Percentiles rank a stretch among this genome's conserved stretches.
Conservation (phyloP, 2,329 filamentous ascomycete genomes). For the Plectosphaerella plurivora region DNA sequence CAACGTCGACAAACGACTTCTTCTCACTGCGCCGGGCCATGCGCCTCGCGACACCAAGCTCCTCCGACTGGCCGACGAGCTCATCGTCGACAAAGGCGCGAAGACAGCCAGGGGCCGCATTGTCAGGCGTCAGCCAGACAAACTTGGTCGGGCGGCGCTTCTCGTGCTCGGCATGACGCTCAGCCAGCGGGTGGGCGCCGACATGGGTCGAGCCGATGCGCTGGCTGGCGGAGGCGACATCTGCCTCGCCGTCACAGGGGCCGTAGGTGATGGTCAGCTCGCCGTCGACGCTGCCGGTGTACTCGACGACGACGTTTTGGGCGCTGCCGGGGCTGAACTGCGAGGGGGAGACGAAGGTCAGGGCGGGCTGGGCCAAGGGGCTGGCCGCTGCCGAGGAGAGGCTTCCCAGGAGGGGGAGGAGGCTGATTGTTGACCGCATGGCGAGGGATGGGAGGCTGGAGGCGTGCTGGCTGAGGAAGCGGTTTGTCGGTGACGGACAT, state of each 20-base stretch:
- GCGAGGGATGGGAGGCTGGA: conserved; percentile 1
- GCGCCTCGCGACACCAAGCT: conserved; percentile 10
- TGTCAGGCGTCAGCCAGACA: conserved; percentile 13
- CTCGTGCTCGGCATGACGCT: conserved; percentile 13
- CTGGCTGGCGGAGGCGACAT: conserved; percentile 7
- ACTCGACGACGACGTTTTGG: conserved; percentile 16
- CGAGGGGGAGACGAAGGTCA: conserved; percentile 4
- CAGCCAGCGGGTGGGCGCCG: conserved; percentile 13
- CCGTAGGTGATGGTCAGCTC: conserved; percentile 14
- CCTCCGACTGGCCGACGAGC: conserved; percentile 14
- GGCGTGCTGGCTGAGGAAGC: not conserved
- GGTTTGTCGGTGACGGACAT: too few relatives aligned
- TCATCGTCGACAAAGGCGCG: conserved; percentile 14
- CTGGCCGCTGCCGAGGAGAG: not conserved
- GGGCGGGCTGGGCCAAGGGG: not conserved
- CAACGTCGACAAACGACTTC: conserved; percentile 11
- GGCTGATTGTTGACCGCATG: conserved; percentile 1
- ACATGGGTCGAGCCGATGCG: conserved; percentile 15
- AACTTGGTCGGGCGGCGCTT: conserved; percentile 13
- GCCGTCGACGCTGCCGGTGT: conserved; percentile 13
- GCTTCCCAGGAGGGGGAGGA: conserved; percentile 4
- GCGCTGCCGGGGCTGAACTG: conserved; percentile 9
- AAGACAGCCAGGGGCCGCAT: conserved; percentile 11
- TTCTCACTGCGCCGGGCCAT: conserved; percentile 3
- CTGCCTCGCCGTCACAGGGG: conserved; percentile 5